A percentile compares a stretch with the other conserved stretches of the same genome.
phyloP scores from a whole-genome alignment of 306 rosid genomes.

The Prinsepia uniflora region DNA sequence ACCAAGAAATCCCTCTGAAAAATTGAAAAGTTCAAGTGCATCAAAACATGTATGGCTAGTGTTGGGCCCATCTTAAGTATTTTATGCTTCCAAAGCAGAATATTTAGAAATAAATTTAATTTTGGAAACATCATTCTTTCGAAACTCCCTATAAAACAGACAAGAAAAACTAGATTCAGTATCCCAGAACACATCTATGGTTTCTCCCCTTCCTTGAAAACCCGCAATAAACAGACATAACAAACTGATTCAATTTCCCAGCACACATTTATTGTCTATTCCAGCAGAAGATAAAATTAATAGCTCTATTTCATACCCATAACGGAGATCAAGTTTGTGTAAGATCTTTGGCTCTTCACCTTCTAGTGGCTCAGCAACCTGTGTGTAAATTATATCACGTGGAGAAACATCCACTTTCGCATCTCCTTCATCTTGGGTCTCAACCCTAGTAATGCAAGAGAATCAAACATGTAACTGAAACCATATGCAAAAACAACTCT shows the following conservation, averaged over 20 bases:
- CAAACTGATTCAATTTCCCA: background rate
- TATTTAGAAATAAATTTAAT: background rate
- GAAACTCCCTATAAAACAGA: background rate
- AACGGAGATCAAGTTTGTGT: constrained; percentile 94
- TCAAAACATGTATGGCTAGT: background rate
- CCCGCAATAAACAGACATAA: background rate
- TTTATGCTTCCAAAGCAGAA: background rate
- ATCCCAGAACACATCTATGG: background rate
- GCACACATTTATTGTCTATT: background rate
- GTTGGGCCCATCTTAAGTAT: constrained; percentile 1
- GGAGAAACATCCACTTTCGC: constrained; percentile 93
- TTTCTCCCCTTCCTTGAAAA: background rate
- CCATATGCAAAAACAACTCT: constrained; percentile 1
- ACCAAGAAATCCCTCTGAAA: constrained; percentile 92
- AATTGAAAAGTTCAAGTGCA: constrained; percentile 23
- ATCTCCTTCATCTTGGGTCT: constrained; percentile 97
- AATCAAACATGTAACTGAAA: constrained; percentile 16
- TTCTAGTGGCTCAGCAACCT: constrained; percentile 76
- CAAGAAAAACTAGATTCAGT: background rate
- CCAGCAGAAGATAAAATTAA: background rate
- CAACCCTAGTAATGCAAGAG: constrained; percentile 64
- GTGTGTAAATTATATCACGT: constrained; percentile 82
- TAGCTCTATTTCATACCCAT: constrained; percentile 57
- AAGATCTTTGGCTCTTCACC: constrained; percentile 59
- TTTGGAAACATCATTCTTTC: background rate